Percentiles rank a stretch among this genome's conserved stretches.
phyloP scores from a whole-genome alignment of 192 early-diverging fungal genomes.

The Gigaspora rosea region DNA sequence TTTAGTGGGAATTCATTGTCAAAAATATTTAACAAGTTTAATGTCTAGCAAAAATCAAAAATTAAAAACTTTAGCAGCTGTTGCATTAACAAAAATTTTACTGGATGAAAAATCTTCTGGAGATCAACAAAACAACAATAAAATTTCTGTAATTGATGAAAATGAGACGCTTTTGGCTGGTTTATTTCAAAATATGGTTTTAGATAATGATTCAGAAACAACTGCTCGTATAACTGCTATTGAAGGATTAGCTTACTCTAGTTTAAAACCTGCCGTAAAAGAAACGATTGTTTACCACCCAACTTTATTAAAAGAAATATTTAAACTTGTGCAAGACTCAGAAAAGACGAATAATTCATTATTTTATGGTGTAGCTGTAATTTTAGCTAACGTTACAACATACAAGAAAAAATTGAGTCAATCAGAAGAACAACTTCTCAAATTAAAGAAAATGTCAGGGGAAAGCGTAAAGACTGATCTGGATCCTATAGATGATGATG shows the following conservation, averaged over 20 bases:
- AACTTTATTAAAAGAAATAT: slow-evolving; percentile 58
- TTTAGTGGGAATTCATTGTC: slow-evolving; percentile 54
- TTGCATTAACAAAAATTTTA: slow-evolving; percentile 65
- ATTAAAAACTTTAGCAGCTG: slow-evolving; percentile 57
- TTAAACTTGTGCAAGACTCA: slow-evolving; percentile 49
- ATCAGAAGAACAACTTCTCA: slow-evolving; percentile 80
- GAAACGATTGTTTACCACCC: slow-evolving; percentile 64
- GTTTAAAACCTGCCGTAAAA: slow-evolving; percentile 67
- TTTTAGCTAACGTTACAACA: slow-evolving; percentile 76
- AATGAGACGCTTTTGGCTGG: slow-evolving; percentile 47
- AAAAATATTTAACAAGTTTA: slow-evolving; percentile 52
- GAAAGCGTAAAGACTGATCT: slow-evolving; percentile 29
- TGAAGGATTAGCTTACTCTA: slow-evolving; percentile 84
- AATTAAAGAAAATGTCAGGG: slow-evolving; percentile 67
- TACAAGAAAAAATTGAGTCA: slow-evolving; percentile 68
- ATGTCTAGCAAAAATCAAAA: slow-evolving; percentile 44
- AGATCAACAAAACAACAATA: slow-evolving; percentile 35
- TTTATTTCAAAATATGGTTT: slow-evolving; percentile 57
- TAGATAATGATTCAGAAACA: slow-evolving; percentile 36
- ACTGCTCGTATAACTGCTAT: slow-evolving; percentile 56
- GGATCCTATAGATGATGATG: slow-evolving; percentile 63
- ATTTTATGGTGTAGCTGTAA: slow-evolving; percentile 71
- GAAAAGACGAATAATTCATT: slow-evolving; percentile 51
- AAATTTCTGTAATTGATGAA: slow-evolving; percentile 38
- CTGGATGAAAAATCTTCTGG: slow-evolving; percentile 38